phyloP scores from a whole-genome alignment of 225 moss, liverwort and hornwort species.

The Bryum argenteum region DNA sequence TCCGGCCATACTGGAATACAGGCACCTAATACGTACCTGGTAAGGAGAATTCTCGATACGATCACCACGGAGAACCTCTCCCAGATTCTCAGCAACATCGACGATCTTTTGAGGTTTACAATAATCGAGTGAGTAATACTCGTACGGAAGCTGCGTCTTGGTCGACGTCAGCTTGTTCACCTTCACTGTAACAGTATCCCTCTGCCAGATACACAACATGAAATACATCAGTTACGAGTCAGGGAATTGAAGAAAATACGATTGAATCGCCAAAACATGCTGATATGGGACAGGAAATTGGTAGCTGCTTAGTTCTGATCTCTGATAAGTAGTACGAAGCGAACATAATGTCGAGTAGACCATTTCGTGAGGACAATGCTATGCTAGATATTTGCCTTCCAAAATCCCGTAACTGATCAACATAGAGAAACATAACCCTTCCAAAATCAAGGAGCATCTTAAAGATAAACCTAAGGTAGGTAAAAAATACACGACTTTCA shows the following conservation, averaged over 20 bases:
- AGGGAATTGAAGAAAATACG: neutral
- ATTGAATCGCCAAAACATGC: neutral
- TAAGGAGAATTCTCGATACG: conserved; percentile 95
- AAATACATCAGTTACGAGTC: neutral
- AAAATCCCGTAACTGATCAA: neutral
- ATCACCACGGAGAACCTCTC: conserved; percentile 93
- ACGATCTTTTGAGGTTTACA: conserved; percentile 63
- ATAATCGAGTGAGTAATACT: conserved; percentile 88
- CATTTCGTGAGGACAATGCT: neutral
- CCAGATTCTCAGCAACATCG: conserved; percentile 85
- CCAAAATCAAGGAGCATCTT: neutral
- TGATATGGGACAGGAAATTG: neutral
- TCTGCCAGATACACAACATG: conserved; percentile 34
- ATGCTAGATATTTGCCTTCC: neutral
- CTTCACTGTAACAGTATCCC: conserved; percentile 67
- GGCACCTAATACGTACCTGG: conserved; percentile 37
- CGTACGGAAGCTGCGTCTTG: conserved; percentile 88
- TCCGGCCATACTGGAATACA: neutral
- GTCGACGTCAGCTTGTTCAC: conserved; percentile 94
- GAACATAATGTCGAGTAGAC: neutral
- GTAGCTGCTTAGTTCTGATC: too few species aligned
- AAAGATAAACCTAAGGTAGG: neutral
- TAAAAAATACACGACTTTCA: neutral
- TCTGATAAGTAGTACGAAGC: neutral
- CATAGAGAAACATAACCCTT: neutral